A percentile compares a stretch with the other conserved stretches of the same genome.
Evolutionary conservation across 352 stramenopile species (phyloP).

Genomic region (Albugo candida): DNA sequence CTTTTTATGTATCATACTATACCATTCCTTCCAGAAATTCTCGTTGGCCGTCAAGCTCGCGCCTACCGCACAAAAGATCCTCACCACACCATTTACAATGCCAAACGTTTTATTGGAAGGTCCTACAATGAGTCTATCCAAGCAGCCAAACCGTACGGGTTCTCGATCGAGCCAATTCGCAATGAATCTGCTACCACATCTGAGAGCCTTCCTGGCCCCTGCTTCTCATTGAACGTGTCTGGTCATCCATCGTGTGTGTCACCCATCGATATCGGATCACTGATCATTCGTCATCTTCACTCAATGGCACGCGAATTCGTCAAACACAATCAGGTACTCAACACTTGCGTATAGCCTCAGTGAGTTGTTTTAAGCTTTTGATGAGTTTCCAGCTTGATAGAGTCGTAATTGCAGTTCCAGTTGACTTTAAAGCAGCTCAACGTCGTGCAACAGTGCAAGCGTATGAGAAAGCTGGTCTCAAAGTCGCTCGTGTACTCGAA

Average conservation of each 20-base stretch:
- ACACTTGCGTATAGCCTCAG: neutral
- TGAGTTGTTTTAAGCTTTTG: neutral
- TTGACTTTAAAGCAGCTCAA: constrained; percentile 27
- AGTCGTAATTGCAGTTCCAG: constrained; percentile 37
- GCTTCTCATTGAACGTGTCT: constrained; percentile 20
- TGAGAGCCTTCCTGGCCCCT: constrained; percentile 11
- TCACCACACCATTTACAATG: constrained; percentile 48
- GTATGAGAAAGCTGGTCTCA: constrained; percentile 21
- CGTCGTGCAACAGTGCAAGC: constrained; percentile 22
- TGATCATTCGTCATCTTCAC: constrained; percentile 23
- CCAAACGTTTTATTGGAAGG: constrained; percentile 49
- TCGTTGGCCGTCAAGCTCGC: constrained; percentile 27
- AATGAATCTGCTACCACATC: neutral
- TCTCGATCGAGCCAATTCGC: neutral
- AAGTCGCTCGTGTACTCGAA: constrained; percentile 31
- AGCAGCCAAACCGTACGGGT: no score
- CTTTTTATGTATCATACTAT: no score
- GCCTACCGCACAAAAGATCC: constrained; percentile 29
- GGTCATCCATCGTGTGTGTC: constrained; percentile 25
- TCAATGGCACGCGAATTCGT: constrained; percentile 28
- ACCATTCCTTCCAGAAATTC: constrained; percentile 11
- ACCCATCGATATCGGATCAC: constrained; percentile 20
- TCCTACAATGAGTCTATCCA: neutral
- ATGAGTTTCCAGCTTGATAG: constrained; percentile 21
- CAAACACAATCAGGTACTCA: constrained; percentile 27